phyloP scores from a whole-genome alignment of 108 stramenopile genomes.

The Fistulifera solaris region DNA sequence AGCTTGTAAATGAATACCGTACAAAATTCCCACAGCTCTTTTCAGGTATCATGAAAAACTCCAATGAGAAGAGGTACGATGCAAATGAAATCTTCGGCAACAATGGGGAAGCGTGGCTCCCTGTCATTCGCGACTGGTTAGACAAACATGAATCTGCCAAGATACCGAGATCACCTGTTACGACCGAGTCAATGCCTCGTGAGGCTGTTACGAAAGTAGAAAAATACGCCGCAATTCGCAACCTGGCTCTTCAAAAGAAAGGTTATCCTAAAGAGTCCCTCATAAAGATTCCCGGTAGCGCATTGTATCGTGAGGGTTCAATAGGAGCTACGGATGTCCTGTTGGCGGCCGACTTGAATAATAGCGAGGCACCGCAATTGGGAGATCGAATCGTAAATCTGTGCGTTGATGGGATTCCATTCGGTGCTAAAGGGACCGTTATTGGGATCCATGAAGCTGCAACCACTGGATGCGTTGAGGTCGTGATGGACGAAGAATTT shows the following conservation, averaged over 20 bases:
- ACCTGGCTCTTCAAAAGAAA: constrained; percentile 56
- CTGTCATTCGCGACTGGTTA: constrained; percentile 80
- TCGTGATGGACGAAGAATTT: constrained; percentile 98
- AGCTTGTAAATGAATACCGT: constrained; percentile 83
- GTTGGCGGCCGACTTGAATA: constrained; percentile 47
- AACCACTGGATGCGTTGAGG: constrained; percentile 90
- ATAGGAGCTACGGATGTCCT: constrained; percentile 68
- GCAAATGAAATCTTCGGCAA: constrained; percentile 67
- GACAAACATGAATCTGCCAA: constrained; percentile 75
- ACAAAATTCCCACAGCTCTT: constrained; percentile 88
- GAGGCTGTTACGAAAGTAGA: constrained; percentile 89
- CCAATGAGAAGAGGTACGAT: constrained; percentile 83
- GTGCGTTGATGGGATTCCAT: constrained; percentile 85
- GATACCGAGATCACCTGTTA: constrained; percentile 81
- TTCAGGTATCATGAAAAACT: constrained; percentile 50
- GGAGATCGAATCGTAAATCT: constrained; percentile 94
- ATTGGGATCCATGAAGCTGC: constrained; percentile 86
- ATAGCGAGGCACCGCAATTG: constrained; percentile 71
- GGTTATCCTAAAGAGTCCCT: constrained; percentile 73
- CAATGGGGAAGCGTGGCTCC: constrained; percentile 56
- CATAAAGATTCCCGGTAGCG: constrained; percentile 69
- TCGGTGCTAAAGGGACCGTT: constrained; percentile 94
- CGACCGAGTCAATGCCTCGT: constrained; percentile 83
- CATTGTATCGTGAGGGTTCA: constrained; percentile 67
- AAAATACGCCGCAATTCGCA: constrained; percentile 82